These are phyloP conservation scores for Fusarium circinatum DNA, from an alignment of 2,329 filamentous ascomycete genomes.

Conservation along the genomic window DNA sequence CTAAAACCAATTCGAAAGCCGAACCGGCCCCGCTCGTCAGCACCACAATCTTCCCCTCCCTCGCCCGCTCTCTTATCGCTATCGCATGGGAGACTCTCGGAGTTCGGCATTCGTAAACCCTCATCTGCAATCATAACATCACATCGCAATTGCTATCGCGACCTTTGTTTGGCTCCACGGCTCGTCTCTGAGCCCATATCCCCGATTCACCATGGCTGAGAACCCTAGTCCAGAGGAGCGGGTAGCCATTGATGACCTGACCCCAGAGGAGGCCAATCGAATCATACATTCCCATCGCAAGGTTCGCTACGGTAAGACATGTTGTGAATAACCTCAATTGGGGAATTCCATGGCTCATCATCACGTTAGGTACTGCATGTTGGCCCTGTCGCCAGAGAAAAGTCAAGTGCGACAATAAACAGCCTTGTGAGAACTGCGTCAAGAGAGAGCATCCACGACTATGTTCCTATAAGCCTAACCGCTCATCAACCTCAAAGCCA, in stretches of 20 bases:
- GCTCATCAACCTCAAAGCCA: conserved; percentile 53
- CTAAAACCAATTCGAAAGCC: conserved; percentile 34
- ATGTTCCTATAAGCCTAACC: conserved; percentile 74
- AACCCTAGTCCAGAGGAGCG: conserved; percentile 56
- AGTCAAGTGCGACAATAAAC: conserved; percentile 76
- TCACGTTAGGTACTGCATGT: conserved; percentile 65
- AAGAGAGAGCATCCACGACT: conserved; percentile 72
- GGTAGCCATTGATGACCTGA: conserved; percentile 65
- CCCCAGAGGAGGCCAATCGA: conserved; percentile 72
- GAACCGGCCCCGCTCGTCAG: conserved; percentile 40
- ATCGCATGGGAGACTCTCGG: conserved; percentile 47
- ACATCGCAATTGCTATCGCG: conserved; percentile 32
- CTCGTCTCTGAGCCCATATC: conserved; percentile 31
- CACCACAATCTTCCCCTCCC: conserved; percentile 39
- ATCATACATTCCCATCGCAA: conserved; percentile 77
- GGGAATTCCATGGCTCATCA: conserved; percentile 20
- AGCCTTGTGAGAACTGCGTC: conserved; percentile 75
- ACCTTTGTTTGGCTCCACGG: conserved; percentile 42
- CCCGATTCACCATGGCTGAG: conserved; percentile 55
- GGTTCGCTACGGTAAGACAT: conserved; percentile 70
- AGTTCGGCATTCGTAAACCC: conserved; percentile 50
- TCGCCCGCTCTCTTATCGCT: conserved; percentile 20
- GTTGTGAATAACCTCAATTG: conserved; percentile 30
- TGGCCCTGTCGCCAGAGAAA: conserved; percentile 76
- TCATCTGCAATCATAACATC: conserved; percentile 43